Evolutionary conservation across 306 rosid species (phyloP).

Genomic region (Castanopsis chinensis): DNA sequence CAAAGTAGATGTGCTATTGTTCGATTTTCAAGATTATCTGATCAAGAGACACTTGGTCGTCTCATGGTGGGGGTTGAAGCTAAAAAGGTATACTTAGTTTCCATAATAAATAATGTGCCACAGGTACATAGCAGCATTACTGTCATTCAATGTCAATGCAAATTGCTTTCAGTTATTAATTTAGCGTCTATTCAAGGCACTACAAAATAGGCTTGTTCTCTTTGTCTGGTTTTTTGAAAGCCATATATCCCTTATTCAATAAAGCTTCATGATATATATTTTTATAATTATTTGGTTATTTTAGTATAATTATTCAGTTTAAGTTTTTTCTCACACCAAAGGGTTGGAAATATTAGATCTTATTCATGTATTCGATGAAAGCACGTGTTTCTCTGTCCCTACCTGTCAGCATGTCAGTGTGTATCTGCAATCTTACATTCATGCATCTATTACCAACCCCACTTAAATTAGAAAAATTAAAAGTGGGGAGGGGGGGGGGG

Average conservation of each 20-base stretch:
- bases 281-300: background rate
- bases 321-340: background rate
- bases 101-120: background rate
- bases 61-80: constrained; percentile 85
- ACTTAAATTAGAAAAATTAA: too few species aligned
- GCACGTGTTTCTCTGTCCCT: background rate
- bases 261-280: background rate
- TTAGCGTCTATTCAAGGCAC: background rate
- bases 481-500: too few species aligned
- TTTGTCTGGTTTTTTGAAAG: background rate
- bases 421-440: background rate
- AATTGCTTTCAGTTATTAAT: background rate
- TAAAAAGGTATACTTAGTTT: constrained; percentile 59
- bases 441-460: too few species aligned
- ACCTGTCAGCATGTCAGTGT: background rate
- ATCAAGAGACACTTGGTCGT: constrained; percentile 86
- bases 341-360: background rate
- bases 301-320: background rate
- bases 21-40: constrained; percentile 78
- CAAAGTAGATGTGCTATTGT: constrained; percentile 99
- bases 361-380: background rate
- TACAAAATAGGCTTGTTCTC: background rate
- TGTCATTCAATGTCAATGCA: background rate
- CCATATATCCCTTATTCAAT: background rate
- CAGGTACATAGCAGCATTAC: background rate